A percentile compares a stretch with the other conserved stretches of the same genome.
Evolutionary conservation across 306 rosid species (phyloP).

Genomic region (Cicer bijugum): DNA sequence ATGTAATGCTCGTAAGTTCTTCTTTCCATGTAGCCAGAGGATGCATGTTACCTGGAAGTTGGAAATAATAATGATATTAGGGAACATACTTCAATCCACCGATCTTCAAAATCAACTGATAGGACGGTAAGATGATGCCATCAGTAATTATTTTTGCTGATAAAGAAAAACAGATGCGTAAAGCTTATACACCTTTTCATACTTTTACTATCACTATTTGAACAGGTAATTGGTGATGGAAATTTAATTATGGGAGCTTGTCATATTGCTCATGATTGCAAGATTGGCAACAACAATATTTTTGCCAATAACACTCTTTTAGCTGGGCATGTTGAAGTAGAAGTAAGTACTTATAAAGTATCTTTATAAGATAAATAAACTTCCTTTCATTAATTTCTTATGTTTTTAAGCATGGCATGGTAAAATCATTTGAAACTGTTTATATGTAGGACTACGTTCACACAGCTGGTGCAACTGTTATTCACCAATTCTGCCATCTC

Average conservation of each 20-base stretch:
- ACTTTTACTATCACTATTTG: constrained; percentile 37
- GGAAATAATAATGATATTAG: constrained; percentile 89
- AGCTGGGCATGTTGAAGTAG: constrained; percentile 91
- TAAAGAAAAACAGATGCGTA: background rate
- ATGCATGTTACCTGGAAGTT: constrained; percentile 82
- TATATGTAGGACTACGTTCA: constrained; percentile 77
- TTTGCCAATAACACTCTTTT: constrained; percentile 88
- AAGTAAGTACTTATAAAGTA: constrained; percentile 56
- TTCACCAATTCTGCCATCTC: constrained; percentile 91
- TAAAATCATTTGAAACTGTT: constrained; percentile 41
- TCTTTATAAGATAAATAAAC: constrained; percentile 5
- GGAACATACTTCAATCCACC: constrained; percentile 81
- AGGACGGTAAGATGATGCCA: constrained; percentile 61
- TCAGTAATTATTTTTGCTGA: background rate
- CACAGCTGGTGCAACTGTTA: constrained; percentile 82
- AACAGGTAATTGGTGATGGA: constrained; percentile 80
- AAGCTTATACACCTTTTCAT: constrained; percentile 31
- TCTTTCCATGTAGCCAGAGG: constrained; percentile 66
- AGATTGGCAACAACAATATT: constrained; percentile 75
- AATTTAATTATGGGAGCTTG: constrained; percentile 97
- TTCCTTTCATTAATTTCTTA: constrained; percentile 12
- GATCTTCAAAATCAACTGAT: constrained; percentile 83
- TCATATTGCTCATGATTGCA: constrained; percentile 97
- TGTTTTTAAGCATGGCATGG: constrained; percentile 25
- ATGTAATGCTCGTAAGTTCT: constrained; percentile 34